Evolutionary conservation across 768 basidiomycete genomes (phyloP).

Genomic region (Amanita inopinata): DNA sequence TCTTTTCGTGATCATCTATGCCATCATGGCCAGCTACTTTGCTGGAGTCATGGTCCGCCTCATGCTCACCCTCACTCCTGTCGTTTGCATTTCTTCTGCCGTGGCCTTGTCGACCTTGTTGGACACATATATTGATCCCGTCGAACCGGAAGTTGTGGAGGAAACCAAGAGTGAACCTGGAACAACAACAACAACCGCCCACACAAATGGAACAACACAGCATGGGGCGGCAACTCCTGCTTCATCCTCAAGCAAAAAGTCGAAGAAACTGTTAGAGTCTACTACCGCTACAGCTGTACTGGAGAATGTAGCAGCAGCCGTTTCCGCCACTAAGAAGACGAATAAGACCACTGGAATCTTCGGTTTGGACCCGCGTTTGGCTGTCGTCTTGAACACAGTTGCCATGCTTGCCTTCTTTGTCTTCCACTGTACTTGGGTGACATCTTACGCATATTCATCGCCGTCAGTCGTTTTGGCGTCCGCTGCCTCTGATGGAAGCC

Average conservation of each 20-base stretch:
- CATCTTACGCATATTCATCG: constrained; percentile 90
- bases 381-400: constrained; percentile 65
- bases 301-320: constrained; percentile 32
- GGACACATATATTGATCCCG: constrained; percentile 85
- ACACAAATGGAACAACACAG: constrained; percentile 13
- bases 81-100: constrained; percentile 90
- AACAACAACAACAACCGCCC: constrained; percentile 11
- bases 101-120: constrained; percentile 83
- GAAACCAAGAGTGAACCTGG: constrained; percentile 24
- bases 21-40: constrained; percentile 93
- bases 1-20: constrained; percentile 96
- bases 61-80: constrained; percentile 95
- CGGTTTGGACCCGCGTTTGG: constrained; percentile 73
- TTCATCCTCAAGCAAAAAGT: constrained; percentile 15
- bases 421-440: constrained; percentile 95
- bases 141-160: constrained; percentile 42
- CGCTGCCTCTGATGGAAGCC: constrained; percentile 67
- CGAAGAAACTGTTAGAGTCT: too few species aligned
- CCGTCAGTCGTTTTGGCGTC: constrained; percentile 94
- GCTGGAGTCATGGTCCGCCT: constrained; percentile 99
- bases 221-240: constrained; percentile 26
- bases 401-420: constrained; percentile 86
- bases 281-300: constrained; percentile 23
- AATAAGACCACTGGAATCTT: constrained; percentile 54
- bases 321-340: constrained; percentile 23